A percentile compares a stretch with the other conserved stretches of the same genome.
phyloP scores from a whole-genome alignment of 176 grass and related monocot species.

The Phragmites australis region DNA sequence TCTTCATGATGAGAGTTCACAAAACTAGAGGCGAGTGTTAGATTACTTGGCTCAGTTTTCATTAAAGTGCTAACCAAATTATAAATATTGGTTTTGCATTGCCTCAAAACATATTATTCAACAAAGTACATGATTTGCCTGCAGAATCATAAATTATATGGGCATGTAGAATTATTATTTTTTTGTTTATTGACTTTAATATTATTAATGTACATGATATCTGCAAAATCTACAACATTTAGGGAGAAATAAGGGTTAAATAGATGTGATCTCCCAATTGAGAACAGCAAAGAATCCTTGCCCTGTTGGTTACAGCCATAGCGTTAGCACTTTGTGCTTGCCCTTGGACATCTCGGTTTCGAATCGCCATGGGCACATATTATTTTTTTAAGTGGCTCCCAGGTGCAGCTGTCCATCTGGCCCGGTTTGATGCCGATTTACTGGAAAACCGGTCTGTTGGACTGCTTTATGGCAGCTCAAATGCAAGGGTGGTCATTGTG shows the following conservation, averaged over 20 bases:
- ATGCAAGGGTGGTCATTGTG: neutral
- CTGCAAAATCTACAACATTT: neutral
- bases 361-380: too few relatives aligned
- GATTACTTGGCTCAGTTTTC: neutral
- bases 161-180: too few relatives aligned
- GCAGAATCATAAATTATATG: neutral
- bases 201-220: neutral
- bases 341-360: too few relatives aligned
- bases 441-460: neutral
- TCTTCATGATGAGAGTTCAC: conserved; percentile 4
- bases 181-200: neutral
- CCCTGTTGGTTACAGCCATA: neutral
- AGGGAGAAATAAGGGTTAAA: neutral
- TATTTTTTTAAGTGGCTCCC: too few relatives aligned
- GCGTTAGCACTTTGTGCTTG: too few relatives aligned
- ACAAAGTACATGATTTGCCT: neutral
- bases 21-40: neutral
- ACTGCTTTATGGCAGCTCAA: neutral
- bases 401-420: too few relatives aligned
- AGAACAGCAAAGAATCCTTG: neutral
- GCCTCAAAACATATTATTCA: neutral
- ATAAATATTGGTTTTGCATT: neutral
- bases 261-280: neutral
- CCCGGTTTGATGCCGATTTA: neutral
- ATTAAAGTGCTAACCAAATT: neutral